Evolutionary conservation across 2,329 filamentous ascomycete species (phyloP).

Genomic region (Daldinia sp.): DNA sequence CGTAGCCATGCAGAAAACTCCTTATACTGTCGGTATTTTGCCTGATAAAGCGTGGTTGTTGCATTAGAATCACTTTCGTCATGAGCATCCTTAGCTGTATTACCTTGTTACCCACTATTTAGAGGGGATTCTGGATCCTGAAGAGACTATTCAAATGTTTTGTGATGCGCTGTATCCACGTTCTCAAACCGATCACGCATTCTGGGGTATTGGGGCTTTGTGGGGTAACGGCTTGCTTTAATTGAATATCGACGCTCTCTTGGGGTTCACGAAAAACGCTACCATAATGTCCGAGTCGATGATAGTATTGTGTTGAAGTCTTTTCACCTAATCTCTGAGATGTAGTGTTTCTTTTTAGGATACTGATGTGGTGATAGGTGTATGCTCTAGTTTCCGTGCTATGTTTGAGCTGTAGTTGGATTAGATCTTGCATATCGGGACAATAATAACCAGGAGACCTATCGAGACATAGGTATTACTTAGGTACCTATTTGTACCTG

Average conservation of each 20-base stretch:
- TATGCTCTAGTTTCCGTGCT: not conserved
- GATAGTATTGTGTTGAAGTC: not conserved
- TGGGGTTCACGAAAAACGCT: not conserved
- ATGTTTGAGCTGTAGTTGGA: not conserved
- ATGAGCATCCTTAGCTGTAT: not conserved
- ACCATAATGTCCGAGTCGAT: not conserved
- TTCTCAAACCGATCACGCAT: not conserved
- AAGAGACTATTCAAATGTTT: not conserved
- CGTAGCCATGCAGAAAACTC: not conserved
- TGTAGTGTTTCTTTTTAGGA: not conserved
- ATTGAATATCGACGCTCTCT: not conserved
- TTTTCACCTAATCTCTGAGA: not conserved
- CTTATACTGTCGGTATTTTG: not conserved
- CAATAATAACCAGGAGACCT: not conserved
- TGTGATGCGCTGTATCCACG: not conserved
- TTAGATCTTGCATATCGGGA: not conserved
- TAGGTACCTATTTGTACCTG: not conserved
- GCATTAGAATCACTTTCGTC: not conserved
- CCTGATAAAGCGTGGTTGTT: not conserved
- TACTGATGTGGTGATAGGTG: not conserved
- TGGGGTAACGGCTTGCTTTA: not conserved
- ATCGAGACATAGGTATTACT: not conserved
- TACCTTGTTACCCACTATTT: not conserved
- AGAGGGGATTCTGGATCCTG: not conserved
- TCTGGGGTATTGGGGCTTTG: not conserved